Evolutionary conservation across 208 protist species (phyloP), one percentile per base, ranked within the genome.

Genomic region (Leishmania mexicana): DNA sequence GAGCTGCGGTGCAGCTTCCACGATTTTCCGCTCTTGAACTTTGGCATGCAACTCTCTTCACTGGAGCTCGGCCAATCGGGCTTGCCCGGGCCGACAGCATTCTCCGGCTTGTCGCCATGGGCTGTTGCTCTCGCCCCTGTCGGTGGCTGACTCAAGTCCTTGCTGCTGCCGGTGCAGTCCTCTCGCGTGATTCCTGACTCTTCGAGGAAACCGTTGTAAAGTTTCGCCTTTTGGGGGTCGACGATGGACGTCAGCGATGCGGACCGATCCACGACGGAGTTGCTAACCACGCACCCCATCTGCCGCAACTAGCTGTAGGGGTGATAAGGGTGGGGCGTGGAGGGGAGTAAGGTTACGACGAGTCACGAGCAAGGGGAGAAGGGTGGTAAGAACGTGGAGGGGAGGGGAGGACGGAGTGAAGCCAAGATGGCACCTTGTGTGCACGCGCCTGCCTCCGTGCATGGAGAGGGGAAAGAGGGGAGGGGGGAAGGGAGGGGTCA

Each of bases 271-370:
- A 19, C 74, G 3, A 62, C n/a, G 21, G 74, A 1, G 54, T 31
- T 62, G 74, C 74, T 78, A n/a, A 78, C 0, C n/a, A 51, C 1
- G 21, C 74, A 78, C 53, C 74, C 74, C 74, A 78, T 78, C 38
- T n/a, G n/a, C 51, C 49, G n/a, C n/a, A 13, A 42, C n/a, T 24
- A 28, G 6, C 7, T 28, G 51, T 21, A 13, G 15, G n/a, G 11
- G 45, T 19, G 70, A 38, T 54, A 45, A 10, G 45, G 70, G 7
- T 17, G 28, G 45, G 70, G n/a, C 8, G 28, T 7, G 7, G 67
- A 72, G 19, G 40, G 40, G 40, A 47, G 24, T 45, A 10, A n/a
- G 67, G 40, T 7, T 31, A 47, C 57, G 45, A 17, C 0, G 58
- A 15, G 24, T 31, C 58, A 31, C 28, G 7, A 15, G 19, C 10